These are phyloP conservation scores for Diaporthe amygdali DNA, from an alignment of 2,329 filamentous ascomycete species.

Conservation along the genomic window DNA sequence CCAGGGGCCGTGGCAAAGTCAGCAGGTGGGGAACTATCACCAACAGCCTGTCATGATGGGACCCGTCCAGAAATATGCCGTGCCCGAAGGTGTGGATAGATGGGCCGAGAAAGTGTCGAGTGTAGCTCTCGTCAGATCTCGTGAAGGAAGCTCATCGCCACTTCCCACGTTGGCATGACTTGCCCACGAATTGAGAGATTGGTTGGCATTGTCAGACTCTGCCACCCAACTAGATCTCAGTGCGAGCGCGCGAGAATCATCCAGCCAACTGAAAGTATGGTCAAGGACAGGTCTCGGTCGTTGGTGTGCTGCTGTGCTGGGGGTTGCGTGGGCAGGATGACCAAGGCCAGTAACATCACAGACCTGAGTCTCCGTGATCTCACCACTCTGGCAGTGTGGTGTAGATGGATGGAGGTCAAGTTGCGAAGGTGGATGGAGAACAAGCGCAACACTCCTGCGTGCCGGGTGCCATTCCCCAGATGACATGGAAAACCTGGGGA, in stretches of 20 bases:
- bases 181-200: neutral
- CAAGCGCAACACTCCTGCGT: neutral
- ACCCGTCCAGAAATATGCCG: neutral
- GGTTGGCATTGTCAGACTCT: neutral
- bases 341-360: neutral
- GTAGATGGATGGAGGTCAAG: neutral
- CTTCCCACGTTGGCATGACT: neutral
- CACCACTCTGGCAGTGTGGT: neutral
- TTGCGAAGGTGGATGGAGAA: neutral
- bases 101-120: conserved; percentile 2
- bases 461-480: neutral
- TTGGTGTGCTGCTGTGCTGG: neutral
- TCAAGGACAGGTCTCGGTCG: neutral
- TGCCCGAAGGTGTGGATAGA: neutral
- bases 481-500: neutral
- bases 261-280: neutral
- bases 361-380: neutral
- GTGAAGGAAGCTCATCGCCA: neutral
- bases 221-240: neutral
- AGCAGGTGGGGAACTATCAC: neutral
- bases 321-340: neutral
- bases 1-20: neutral
- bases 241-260: neutral
- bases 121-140: neutral
- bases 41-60: neutral